These are phyloP conservation scores for Trichoderma breve DNA, from an alignment of 2,329 filamentous ascomycete species.

Conservation along the genomic window DNA sequence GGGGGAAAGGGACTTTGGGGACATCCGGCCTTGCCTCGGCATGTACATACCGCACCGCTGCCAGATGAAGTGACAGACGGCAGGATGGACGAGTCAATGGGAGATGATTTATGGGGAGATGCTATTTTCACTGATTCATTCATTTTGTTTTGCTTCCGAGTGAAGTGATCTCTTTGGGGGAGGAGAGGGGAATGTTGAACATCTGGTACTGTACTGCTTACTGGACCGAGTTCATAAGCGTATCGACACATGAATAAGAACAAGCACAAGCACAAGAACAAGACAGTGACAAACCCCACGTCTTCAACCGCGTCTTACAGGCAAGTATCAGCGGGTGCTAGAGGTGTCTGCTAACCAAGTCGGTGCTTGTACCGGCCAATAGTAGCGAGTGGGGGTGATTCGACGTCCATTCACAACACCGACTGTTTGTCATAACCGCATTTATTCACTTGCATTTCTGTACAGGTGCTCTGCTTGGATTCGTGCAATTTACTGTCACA, in stretches of 20 bases:
- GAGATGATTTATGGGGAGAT: neutral
- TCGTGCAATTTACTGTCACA: neutral
- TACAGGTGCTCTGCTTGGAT: neutral
- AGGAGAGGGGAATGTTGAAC: neutral
- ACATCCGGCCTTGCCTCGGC: conserved; percentile 7
- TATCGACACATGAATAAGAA: neutral
- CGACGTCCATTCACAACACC: neutral
- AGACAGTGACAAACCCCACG: neutral
- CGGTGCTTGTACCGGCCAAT: neutral
- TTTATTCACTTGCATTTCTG: neutral
- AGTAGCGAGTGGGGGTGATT: neutral
- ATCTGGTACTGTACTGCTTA: neutral
- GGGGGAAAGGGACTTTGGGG: conserved; percentile 11
- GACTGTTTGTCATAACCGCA: neutral
- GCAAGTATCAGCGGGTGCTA: neutral
- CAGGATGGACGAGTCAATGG: neutral
- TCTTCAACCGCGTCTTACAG: neutral
- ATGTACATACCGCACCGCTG: neutral
- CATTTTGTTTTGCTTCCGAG: neutral
- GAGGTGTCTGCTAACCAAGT: neutral
- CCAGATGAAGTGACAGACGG: neutral
- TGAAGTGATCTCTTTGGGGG: neutral
- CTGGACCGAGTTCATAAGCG: neutral
- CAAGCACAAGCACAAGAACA: neutral
- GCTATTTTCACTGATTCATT: neutral